Conservation (phyloP, 2,329 filamentous ascomycete genomes). For the Tympanopsis confertula region DNA sequence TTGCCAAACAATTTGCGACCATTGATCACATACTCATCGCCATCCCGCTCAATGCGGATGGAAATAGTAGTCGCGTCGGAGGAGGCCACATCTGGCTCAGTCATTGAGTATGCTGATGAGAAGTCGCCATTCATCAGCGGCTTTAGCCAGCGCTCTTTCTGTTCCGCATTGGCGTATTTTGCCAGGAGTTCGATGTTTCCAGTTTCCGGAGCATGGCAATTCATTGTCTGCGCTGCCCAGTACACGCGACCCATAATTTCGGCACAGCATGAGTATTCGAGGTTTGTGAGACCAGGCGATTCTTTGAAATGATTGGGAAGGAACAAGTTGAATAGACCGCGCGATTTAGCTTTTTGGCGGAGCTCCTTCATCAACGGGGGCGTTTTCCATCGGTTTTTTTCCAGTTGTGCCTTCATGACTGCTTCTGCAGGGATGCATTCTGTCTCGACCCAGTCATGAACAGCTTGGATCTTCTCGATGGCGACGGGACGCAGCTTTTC, state of each 20-base stretch:
- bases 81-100: slow-evolving; percentile 76
- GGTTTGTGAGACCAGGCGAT: slow-evolving; percentile 84
- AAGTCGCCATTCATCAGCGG: slow-evolving; percentile 77
- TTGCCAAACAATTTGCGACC: slow-evolving; percentile 47
- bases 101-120: slow-evolving; percentile 86
- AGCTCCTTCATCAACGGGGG: slow-evolving; percentile 78
- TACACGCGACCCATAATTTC: slow-evolving; percentile 92
- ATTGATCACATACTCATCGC: slow-evolving; percentile 82
- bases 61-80: slow-evolving; percentile 90
- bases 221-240: too few species aligned
- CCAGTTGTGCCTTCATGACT: slow-evolving; percentile 69
- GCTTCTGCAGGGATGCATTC: slow-evolving; percentile 82
- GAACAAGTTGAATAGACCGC: slow-evolving; percentile 98
- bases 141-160: slow-evolving; percentile 74
- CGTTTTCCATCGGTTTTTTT: slow-evolving; percentile 64
- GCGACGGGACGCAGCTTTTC: slow-evolving; percentile 9
- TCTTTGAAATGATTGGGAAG: slow-evolving; percentile 91
- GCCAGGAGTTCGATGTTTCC: slow-evolving; percentile 93
- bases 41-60: slow-evolving; percentile 70
- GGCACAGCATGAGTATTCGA: slow-evolving; percentile 96
- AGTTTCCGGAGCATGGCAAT: slow-evolving; percentile 83
- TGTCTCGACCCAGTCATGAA: slow-evolving; percentile 88
- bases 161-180: slow-evolving; percentile 75
- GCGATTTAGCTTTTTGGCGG: slow-evolving; percentile 68
- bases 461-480: not conserved